Conservation (phyloP, 2,329 filamentous ascomycete genomes). For the Clarireedia hainanense region DNA sequence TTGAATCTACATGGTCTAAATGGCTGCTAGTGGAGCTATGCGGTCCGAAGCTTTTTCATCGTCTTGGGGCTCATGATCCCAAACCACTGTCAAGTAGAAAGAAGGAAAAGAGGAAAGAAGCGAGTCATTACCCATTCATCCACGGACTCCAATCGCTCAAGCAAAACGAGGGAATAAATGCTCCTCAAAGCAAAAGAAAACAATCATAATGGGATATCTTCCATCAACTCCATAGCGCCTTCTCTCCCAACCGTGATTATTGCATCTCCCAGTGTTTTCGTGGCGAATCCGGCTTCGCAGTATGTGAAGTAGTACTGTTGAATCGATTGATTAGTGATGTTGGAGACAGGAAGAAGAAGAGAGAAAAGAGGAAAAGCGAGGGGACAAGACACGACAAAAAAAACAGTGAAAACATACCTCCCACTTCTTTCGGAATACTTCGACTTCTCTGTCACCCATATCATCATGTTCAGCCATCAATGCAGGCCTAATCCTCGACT, state of each 20-base stretch:
- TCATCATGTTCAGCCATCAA: conserved; percentile 48
- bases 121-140: background rate
- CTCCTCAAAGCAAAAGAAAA: background rate
- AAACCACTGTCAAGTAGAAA: too few species aligned
- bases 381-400: background rate
- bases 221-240: conserved; percentile 55
- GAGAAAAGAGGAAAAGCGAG: background rate
- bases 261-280: conserved; percentile 64
- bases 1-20: background rate
- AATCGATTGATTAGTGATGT: conserved; percentile 3
- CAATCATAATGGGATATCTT: conserved; percentile 54
- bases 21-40: background rate
- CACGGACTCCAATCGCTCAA: background rate
- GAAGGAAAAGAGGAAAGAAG: background rate
- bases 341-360: background rate
- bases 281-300: conserved; percentile 65
- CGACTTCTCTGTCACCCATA: conserved; percentile 54
- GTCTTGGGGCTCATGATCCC: background rate
- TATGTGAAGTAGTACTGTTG: conserved; percentile 67
- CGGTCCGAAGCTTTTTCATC: background rate
- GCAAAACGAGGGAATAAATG: background rate
- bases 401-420: conserved; percentile 38
- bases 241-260: conserved; percentile 57
- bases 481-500: conserved; percentile 50
- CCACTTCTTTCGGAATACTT: conserved; percentile 66